A percentile compares a stretch with the other conserved stretches of the same genome.
Conservation (phyloP, 495 filamentous ascomycete genomes). For the Achaetomiella virescens region DNA sequence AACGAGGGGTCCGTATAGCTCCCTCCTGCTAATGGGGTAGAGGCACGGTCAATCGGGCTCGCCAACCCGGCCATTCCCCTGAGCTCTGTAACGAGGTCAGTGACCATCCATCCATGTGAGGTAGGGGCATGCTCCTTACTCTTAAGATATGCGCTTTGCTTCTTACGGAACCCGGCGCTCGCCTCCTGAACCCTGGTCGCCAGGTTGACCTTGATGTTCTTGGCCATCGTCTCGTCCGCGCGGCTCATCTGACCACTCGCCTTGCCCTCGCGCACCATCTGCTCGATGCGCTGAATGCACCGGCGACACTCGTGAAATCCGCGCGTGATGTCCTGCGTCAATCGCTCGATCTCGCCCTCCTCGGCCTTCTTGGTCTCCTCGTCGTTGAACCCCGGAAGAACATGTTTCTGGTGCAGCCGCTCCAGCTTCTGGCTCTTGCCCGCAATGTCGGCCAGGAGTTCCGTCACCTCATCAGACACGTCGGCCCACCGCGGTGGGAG, state of each 20-base stretch:
- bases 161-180: slow-evolving; percentile 90
- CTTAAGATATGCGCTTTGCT: slow-evolving; percentile 92
- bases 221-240: slow-evolving; percentile 90
- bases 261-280: slow-evolving; percentile 71
- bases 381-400: slow-evolving; percentile 93
- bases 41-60: slow-evolving; percentile 43
- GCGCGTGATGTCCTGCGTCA: slow-evolving; percentile 84
- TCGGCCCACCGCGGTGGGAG: slow-evolving; percentile 94
- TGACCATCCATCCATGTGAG: background rate
- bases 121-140: slow-evolving; percentile 49
- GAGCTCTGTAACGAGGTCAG: slow-evolving; percentile 54
- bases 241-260: slow-evolving; percentile 60
- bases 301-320: slow-evolving; percentile 85
- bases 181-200: slow-evolving; percentile 84
- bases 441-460: slow-evolving; percentile 72
- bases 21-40: slow-evolving; percentile 49
- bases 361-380: slow-evolving; percentile 78
- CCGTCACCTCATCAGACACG: slow-evolving; percentile 86
- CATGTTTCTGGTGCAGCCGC: slow-evolving; percentile 92
- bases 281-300: slow-evolving; percentile 77
- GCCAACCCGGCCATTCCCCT: slow-evolving; percentile 59
- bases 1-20: slow-evolving; percentile 63
- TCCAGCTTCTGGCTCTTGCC: slow-evolving; percentile 78
- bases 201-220: slow-evolving; percentile 87
- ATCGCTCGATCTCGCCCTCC: slow-evolving; percentile 79